A percentile compares a stretch with the other conserved stretches of the same genome.
Evolutionary conservation across 129 eudicot genomes (phyloP).

Genomic region (Oenanthe sinensis): DNA sequence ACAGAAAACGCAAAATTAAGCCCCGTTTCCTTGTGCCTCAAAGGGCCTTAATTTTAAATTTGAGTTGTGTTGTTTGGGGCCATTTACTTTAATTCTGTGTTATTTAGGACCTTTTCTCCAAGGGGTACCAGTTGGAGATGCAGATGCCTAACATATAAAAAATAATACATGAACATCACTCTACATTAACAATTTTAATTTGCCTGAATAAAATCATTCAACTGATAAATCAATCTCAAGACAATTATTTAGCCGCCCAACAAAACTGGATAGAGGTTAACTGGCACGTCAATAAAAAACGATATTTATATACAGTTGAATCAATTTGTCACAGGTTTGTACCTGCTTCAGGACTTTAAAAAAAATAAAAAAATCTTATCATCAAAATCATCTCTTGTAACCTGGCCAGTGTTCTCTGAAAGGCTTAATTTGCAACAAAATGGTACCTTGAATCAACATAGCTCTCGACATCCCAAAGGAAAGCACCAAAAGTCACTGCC

Average conservation of each 20-base stretch:
- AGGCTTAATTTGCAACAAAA: constrained; percentile 46
- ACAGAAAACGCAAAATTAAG: too few species aligned
- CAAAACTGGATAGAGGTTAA: background rate
- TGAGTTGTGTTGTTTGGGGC: too few species aligned
- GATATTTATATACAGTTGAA: constrained; percentile 7
- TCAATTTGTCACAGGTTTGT: background rate
- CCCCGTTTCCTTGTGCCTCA: too few species aligned
- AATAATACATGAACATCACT: background rate
- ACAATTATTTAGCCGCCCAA: background rate
- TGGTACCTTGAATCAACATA: constrained; percentile 75
- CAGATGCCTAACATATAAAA: background rate
- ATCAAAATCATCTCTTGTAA: background rate
- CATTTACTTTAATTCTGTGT: too few species aligned
- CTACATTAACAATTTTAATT: background rate
- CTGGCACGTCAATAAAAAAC: background rate
- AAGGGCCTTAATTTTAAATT: too few species aligned
- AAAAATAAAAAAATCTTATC: background rate
- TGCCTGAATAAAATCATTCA: background rate
- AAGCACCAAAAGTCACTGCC: constrained; percentile 93
- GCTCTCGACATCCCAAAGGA: constrained; percentile 98
- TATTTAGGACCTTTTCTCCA: too few species aligned
- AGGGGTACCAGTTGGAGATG: background rate
- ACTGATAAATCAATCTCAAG: background rate
- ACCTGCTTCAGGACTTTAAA: background rate
- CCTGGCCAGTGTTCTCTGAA: constrained; percentile 12